Conservation (phyloP, 75 land plant genomes). For the Cupressus sempervirens region DNA sequence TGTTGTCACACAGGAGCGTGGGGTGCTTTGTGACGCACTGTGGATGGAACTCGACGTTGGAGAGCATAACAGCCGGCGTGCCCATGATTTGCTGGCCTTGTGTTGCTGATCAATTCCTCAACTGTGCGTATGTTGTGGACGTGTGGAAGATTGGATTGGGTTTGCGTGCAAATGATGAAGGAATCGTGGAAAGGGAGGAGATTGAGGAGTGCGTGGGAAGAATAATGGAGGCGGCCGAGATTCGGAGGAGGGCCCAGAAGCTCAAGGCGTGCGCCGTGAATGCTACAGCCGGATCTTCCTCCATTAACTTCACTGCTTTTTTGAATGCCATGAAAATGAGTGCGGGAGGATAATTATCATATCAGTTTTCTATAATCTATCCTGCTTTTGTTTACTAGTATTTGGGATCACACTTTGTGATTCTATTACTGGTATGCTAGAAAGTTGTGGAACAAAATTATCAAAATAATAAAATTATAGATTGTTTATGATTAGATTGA, state of each 20-base stretch:
- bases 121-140: slow-evolving; percentile 12
- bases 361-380: too few relatives aligned
- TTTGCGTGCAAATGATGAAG: not conserved
- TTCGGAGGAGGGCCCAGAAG: not conserved
- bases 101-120: slow-evolving; percentile 22
- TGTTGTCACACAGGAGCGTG: slow-evolving; percentile 22
- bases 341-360: too few relatives aligned
- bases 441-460: too few relatives aligned
- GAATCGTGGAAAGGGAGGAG: slow-evolving; percentile 11
- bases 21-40: slow-evolving; percentile 18
- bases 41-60: slow-evolving; percentile 19
- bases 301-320: not conserved
- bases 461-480: too few relatives aligned
- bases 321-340: not conserved
- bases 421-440: too few relatives aligned
- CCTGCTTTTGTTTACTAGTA: too few relatives aligned
- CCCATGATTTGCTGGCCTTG: slow-evolving; percentile 39
- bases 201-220: not conserved
- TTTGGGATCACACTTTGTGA: too few relatives aligned
- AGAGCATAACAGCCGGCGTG: slow-evolving; percentile 16
- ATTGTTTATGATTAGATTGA: too few relatives aligned
- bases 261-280: not conserved
- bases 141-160: slow-evolving; percentile 25
- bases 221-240: slow-evolving; percentile 11
- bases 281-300: not conserved